These are phyloP conservation scores for Lagenidium giganteum DNA, from an alignment of 352 stramenopile genomes.

Conservation along the genomic window DNA sequence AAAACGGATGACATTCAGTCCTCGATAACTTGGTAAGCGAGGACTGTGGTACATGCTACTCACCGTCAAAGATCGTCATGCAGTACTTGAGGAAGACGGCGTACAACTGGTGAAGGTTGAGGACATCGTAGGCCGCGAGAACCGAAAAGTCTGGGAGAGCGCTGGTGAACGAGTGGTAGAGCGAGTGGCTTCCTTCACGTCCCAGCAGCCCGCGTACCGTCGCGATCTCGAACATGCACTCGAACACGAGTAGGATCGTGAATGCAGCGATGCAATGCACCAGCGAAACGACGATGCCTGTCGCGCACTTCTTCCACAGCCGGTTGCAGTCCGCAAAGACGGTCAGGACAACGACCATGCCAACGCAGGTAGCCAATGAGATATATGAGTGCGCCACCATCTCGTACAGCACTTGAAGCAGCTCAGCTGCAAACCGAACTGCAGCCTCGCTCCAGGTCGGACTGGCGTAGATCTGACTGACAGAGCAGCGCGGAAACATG, in stretches of 20 bases:
- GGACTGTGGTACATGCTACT: too few species aligned
- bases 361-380: constrained; percentile 49
- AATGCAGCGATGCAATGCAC: constrained; percentile 65
- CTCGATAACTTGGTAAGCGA: not conserved
- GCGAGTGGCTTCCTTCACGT: constrained; percentile 57
- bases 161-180: constrained; percentile 75
- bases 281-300: constrained; percentile 43
- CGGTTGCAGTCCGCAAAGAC: constrained; percentile 75
- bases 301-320: constrained; percentile 43
- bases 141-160: constrained; percentile 70
- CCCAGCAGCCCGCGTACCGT: constrained; percentile 56
- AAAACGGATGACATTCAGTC: not conserved
- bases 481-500: constrained; percentile 90
- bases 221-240: constrained; percentile 75
- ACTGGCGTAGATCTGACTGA: constrained; percentile 61
- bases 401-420: constrained; percentile 51
- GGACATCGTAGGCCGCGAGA: constrained; percentile 58
- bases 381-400: constrained; percentile 75
- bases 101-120: constrained; percentile 56
- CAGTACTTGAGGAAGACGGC: constrained; percentile 64
- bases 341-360: constrained; percentile 55
- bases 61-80: constrained; percentile 85
- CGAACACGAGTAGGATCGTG: constrained; percentile 69
- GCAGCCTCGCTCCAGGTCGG: constrained; percentile 37
- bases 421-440: constrained; percentile 40